phyloP scores from a whole-genome alignment of 2,329 filamentous ascomycete genomes.

The Fusarium sp. region DNA sequence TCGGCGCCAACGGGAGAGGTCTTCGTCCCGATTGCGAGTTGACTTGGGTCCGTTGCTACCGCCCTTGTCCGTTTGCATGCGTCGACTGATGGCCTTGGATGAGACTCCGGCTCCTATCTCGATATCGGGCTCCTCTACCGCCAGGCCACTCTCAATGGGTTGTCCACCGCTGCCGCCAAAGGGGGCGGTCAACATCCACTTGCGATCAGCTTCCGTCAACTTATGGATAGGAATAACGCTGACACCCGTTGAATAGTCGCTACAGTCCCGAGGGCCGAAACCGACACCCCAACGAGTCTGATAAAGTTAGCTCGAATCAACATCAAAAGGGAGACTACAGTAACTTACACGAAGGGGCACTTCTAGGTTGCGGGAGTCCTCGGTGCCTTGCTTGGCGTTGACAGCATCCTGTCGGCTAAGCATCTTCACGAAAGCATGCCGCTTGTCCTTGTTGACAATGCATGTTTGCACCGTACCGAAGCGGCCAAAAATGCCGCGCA shows the following conservation, averaged over 20 bases:
- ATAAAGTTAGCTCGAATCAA: constrained; percentile 38
- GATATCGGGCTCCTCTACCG: constrained; percentile 97
- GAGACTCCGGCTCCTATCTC: constrained; percentile 98
- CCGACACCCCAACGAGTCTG: constrained; percentile 97
- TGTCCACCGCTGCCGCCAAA: constrained; percentile 91
- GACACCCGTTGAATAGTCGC: constrained; percentile 90
- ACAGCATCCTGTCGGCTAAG: constrained; percentile 87
- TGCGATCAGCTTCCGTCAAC: constrained; percentile 93
- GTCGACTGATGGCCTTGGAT: constrained; percentile 82
- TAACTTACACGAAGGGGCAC: constrained; percentile 75
- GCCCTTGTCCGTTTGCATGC: constrained; percentile 75
- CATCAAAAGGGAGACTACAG: background rate
- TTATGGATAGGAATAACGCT: constrained; percentile 93
- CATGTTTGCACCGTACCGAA: constrained; percentile 94
- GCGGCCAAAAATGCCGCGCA: constrained; percentile 80
- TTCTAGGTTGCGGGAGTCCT: constrained; percentile 76
- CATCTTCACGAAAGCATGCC: constrained; percentile 99
- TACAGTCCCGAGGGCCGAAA: constrained; percentile 96
- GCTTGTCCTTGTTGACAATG: constrained; percentile 97
- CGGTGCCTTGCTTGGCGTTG: constrained; percentile 86
- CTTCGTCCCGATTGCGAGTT: constrained; percentile 57
- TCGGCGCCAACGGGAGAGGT: constrained; percentile 46
- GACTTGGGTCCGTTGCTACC: constrained; percentile 73
- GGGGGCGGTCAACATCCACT: constrained; percentile 95
- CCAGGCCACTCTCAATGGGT: constrained; percentile 81